Evolutionary conservation across 2,329 filamentous ascomycete genomes (phyloP), one percentile per base, ranked within the genome.

Genomic region (Phoma sp.): DNA sequence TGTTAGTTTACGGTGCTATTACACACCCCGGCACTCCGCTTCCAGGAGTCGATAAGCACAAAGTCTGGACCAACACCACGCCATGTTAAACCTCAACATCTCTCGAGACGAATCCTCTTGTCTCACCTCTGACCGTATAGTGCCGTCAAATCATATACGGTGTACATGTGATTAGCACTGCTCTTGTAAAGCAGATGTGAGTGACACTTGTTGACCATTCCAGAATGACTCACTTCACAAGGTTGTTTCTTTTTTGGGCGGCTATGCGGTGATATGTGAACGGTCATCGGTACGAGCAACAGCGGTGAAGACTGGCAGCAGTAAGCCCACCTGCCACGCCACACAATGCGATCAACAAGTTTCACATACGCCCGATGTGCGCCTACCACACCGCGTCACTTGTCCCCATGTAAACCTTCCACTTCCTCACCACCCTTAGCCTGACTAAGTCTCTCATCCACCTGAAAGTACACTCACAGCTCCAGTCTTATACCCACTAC

Each of bases 371-470:
- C 23, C 39, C 26, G 7, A 33, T 51, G 26, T 45, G 33, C 25
- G 39, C 47, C 47, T 38, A 26, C 47, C 39, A 38, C 39, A 30
- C 33, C n/a, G 15, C 26, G 18, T 51, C 39, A 5, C 32, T 30
- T 12, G 38, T 42, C 3, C 39, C 47, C 4, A 18, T 7, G 32
- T 43, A 39, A 6, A 39, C 20, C 33, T 33, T 43, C 33, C 47
- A 51, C 33, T n/a, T 26, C 39, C 39, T 36, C 26, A 33, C 26
- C 6, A 51, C 18, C 47, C 18, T 43, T 17, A 50, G 4, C 18
- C 47, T 30, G 7, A 42, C 20, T 10, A 32, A n/a, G 26, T 43
- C 47, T n/a, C 25, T 50, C 39, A 42, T 14, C 32, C 39, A 29
- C 12, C 33, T 33, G 7, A 26, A 23, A 17, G 3, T 30, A 9